A percentile compares a stretch with the other conserved stretches of the same genome.
Conservation (phyloP, 306 rosid species). For the Erythrophleum fordii region DNA sequence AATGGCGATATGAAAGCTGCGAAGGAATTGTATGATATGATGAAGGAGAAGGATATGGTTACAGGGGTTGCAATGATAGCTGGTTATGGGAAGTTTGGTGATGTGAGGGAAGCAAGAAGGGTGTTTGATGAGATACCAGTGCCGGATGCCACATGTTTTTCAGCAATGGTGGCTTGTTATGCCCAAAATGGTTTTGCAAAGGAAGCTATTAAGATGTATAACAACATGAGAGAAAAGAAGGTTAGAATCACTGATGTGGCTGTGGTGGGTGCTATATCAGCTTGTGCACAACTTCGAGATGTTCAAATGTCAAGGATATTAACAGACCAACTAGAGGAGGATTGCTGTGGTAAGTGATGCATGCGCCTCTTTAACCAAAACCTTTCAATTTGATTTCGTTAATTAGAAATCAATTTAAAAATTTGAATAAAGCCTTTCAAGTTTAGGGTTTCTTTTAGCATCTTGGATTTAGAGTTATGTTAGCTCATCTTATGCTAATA, state of each 20-base stretch:
- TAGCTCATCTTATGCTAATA: neutral
- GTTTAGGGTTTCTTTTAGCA: neutral
- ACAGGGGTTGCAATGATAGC: constrained; percentile 71
- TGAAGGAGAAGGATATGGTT: constrained; percentile 50
- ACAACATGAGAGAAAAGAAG: constrained; percentile 50
- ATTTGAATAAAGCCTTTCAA: neutral
- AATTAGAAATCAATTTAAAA: neutral
- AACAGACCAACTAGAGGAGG: constrained; percentile 47
- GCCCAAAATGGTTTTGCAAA: constrained; percentile 71
- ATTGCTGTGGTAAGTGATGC: constrained; percentile 49
- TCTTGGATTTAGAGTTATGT: neutral
- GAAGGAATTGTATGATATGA: constrained; percentile 56
- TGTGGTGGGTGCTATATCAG: constrained; percentile 77
- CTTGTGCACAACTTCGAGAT: constrained; percentile 76
- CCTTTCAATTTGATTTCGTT: neutral
- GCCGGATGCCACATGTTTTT: constrained; percentile 53
- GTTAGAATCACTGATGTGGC: constrained; percentile 60
- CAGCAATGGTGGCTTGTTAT: constrained; percentile 81
- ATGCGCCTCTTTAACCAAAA: neutral
- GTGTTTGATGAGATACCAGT: constrained; percentile 52
- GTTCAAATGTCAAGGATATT: constrained; percentile 55
- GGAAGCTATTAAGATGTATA: constrained; percentile 66
- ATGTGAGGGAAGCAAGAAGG: constrained; percentile 54
- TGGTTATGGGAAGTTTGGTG: constrained; percentile 69
- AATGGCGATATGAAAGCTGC: constrained; percentile 69